Evolutionary conservation across 768 basidiomycete genomes (phyloP), one percentile per base, ranked within the genome.

Genomic region (Lactarius akahatsu): DNA sequence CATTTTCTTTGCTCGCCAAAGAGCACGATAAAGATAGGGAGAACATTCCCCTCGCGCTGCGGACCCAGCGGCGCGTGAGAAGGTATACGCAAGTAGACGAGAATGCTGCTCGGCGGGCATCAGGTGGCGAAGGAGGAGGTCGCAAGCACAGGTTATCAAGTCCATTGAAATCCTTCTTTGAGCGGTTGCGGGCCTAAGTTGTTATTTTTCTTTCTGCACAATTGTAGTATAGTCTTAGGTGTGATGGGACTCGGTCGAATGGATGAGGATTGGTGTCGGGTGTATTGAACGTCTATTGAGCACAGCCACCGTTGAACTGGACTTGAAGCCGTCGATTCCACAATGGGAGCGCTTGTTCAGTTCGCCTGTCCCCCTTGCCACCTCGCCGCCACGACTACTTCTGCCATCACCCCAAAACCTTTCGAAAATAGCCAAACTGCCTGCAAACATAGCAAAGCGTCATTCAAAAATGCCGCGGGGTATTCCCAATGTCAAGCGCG

Each of bases 401-500:
- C 50, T 41, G 4, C 26, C 56, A 36, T 28, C 50, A 62, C 50
- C 32, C 47, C 40, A 43, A 23, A 52, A 23, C 4, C 52, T 11
- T n/a, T 45, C 52, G 2, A 18, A 34, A 32, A n/a, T 20, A 47
- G 26, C 26, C 36, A 54, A 41, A 41, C 38, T n/a, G 20, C n/a
- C 40, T 20, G 43, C 61, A 54, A 66, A 57, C 50, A 28, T 15
- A 52, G 15, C 56, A 52, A 62, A 40, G 41, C 61, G 15, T 47
- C 26, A 15, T 63, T 26, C 23, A 69, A n/a, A 26, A 38, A 92
- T 92, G 91, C 91, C 91, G 66, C 84, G 91, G 76, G 91, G 91
- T 65, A 84, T 92, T 57, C 91, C 92, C 36, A 91, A 91, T 72
- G 86, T 84, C 34, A 90, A 87, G 76, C 83, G 85, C 70, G 91